Conservation (phyloP, 2,329 filamentous ascomycete species). For the Diaporthe sp. region DNA sequence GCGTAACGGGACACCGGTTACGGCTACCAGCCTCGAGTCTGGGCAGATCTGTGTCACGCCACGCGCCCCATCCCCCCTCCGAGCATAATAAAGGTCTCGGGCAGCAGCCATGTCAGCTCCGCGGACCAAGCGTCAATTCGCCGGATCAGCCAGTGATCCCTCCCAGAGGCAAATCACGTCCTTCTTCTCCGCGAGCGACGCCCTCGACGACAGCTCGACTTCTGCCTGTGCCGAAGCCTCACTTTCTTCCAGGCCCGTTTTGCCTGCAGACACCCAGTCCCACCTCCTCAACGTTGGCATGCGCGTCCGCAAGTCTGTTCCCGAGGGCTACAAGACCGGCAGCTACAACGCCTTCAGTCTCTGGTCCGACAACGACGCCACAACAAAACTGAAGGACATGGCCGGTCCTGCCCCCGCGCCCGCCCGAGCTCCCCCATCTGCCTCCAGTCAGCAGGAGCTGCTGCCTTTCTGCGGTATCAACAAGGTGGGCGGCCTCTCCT, state of each 20-base stretch:
- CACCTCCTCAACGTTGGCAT: slow-evolving; percentile 93
- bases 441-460: slow-evolving; percentile 66
- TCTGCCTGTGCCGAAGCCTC: slow-evolving; percentile 44
- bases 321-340: slow-evolving; percentile 92
- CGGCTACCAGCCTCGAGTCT: slow-evolving; percentile 22
- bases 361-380: slow-evolving; percentile 52
- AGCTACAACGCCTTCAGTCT: slow-evolving; percentile 62
- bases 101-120: slow-evolving; percentile 59
- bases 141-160: slow-evolving; percentile 67
- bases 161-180: slow-evolving; percentile 72
- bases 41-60: slow-evolving; percentile 22
- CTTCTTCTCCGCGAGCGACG: slow-evolving; percentile 58
- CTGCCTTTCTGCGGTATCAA: slow-evolving; percentile 84
- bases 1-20: slow-evolving; percentile 25
- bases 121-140: slow-evolving; percentile 70
- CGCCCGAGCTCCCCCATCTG: slow-evolving; percentile 39
- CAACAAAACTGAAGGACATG: slow-evolving; percentile 37
- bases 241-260: slow-evolving; percentile 47
- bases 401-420: slow-evolving; percentile 30
- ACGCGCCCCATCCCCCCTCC: not conserved
- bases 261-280: slow-evolving; percentile 77
- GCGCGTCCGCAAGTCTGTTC: slow-evolving; percentile 91
- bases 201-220: slow-evolving; percentile 35
- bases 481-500: slow-evolving; percentile 75
- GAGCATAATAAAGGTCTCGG: slow-evolving; percentile 21